Conservation (phyloP, 371 early-diverging fungal genomes). For the Apophysomyces ossiformis region DNA sequence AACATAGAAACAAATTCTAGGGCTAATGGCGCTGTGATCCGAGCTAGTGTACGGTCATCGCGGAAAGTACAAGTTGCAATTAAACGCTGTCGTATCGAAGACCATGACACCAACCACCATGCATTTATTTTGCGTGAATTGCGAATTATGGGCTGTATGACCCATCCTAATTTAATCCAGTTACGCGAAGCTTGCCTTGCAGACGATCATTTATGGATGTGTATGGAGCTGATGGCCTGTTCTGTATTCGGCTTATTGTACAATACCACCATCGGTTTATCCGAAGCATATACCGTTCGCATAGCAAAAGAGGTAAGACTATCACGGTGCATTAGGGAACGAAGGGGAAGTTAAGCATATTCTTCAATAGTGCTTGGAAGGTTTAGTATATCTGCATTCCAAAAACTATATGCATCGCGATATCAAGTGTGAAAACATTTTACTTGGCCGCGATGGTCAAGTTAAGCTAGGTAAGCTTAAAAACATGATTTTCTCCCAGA, state of each 20-base stretch:
- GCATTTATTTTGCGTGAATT: slow-evolving; percentile 51
- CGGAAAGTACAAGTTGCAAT: slow-evolving; percentile 47
- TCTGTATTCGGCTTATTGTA: slow-evolving; percentile 51
- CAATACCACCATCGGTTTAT: slow-evolving; percentile 46
- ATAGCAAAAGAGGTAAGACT: slow-evolving; percentile 42
- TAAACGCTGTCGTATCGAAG: slow-evolving; percentile 56
- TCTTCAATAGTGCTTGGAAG: slow-evolving; percentile 41
- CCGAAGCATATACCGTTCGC: slow-evolving; percentile 45
- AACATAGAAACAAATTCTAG: slow-evolving; percentile 10
- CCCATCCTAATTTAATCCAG: slow-evolving; percentile 44
- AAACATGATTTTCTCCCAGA: neutral
- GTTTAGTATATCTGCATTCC: slow-evolving; percentile 50
- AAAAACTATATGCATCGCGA: slow-evolving; percentile 60
- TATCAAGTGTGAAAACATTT: slow-evolving; percentile 57
- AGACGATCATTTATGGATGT: slow-evolving; percentile 56
- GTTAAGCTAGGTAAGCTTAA: slow-evolving; percentile 47
- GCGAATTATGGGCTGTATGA: slow-evolving; percentile 52
- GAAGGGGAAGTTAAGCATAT: neutral
- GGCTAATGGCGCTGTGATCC: slow-evolving; percentile 40
- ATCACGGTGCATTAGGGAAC: too few relatives aligned
- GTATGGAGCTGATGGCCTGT: slow-evolving; percentile 57
- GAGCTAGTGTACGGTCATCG: slow-evolving; percentile 28
- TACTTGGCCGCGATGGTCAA: slow-evolving; percentile 47
- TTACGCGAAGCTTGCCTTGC: slow-evolving; percentile 46
- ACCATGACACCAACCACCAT: slow-evolving; percentile 49